Base-by-base conservation (phyloP, 148 eudicot genomes). In the Rhododendron ovatum region DNA sequence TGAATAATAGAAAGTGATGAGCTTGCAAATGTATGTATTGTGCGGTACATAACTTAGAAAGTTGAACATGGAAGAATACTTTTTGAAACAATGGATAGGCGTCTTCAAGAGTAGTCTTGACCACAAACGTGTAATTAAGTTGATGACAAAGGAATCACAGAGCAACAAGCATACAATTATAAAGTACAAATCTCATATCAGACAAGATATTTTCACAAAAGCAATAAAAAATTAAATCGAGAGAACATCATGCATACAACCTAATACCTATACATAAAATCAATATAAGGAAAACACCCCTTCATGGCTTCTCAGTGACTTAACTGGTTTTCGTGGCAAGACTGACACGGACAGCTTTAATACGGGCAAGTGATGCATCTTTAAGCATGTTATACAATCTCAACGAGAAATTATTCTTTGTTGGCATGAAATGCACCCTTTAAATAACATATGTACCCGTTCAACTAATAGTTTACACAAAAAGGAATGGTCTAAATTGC, bases 391-490 rank as follows among this genome's bases (percentile, higher is more conserved):
- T 2, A 18, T 77, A 77, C 20, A 17, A 77, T 35, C 80, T 77
- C 80, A 77, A 39, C 15, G 22, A 7, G 50, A 41, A 77, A 22
- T 41, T 73, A 30, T 73, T 39, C 8, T 77, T 35, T 45, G 17
- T 74, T 20, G 50, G 80, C 80, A 77, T 77, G 50, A 77, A 77
- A 77, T 77, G n/a, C 71, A 65, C 71, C 71, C 33, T 2, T n/a
- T 3, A 63, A n/a, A 65, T 65, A n/a, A 65, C 30, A 65, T 28
- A 65, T 26, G 30, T 65, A 3, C 71, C 13, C 71, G 10, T 8
- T 35, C 14, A 17, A 35, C 6, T 5, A 37, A 17, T 39, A 22
- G 7, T 37, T 9, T 37, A 17, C 41, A 17, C 1, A 75, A 39
- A 7, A 37, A 17, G 10, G 47, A 37, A 75, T 35, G 39, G 41